Evolutionary conservation across 306 rosid species (phyloP).

Genomic region (Acacia acuminata): DNA sequence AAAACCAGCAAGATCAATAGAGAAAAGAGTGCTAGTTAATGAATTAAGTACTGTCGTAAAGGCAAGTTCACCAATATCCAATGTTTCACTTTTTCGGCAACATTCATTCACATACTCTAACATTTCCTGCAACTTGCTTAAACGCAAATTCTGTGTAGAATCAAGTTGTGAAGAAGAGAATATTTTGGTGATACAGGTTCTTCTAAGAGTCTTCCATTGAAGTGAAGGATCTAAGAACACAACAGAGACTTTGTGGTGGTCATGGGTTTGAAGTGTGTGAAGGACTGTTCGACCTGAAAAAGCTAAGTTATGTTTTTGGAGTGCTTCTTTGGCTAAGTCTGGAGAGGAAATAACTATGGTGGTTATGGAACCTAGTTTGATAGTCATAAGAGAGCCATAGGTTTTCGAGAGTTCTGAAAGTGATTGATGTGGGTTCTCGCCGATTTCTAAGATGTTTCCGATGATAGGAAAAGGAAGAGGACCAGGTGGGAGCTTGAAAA

Average conservation of each 20-base stretch:
- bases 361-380: not conserved
- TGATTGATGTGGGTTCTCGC: too few species aligned
- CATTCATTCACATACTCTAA: not conserved
- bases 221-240: not conserved
- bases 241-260: not conserved
- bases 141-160: not conserved
- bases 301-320: not conserved
- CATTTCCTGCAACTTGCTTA: not conserved
- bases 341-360: not conserved
- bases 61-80: not conserved
- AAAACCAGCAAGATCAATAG: not conserved
- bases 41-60: not conserved
- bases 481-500: too few species aligned
- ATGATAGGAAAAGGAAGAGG: too few species aligned
- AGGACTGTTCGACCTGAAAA: not conserved
- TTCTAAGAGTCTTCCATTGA: not conserved
- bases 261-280: not conserved
- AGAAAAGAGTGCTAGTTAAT: not conserved
- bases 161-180: not conserved
- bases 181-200: not conserved
- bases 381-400: not conserved
- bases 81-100: not conserved
- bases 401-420: too few species aligned
- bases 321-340: not conserved
- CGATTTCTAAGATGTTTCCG: too few species aligned